Conservation (phyloP, 768 basidiomycete genomes). For the Holtermanniella nyarrowii region DNA sequence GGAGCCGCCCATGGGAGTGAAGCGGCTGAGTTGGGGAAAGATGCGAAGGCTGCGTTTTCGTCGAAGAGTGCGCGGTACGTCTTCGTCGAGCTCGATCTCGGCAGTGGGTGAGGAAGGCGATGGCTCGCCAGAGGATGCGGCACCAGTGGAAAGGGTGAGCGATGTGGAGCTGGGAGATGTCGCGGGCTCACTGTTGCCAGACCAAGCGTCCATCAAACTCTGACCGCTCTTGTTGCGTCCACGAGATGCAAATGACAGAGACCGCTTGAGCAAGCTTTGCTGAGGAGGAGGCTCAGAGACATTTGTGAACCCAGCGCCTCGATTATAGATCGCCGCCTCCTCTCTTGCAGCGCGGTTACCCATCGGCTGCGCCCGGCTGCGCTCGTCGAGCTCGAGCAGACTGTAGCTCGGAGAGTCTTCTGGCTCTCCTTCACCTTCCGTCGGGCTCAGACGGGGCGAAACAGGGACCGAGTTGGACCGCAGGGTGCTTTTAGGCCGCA, state of each 20-base stretch:
- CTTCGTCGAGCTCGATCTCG: background rate
- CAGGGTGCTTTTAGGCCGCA: background rate
- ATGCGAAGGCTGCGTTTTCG: conserved; percentile 21
- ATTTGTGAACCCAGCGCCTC: background rate
- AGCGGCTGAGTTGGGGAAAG: conserved; percentile 14
- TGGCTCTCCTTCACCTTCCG: background rate
- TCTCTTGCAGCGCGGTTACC: background rate
- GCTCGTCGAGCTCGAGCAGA: background rate
- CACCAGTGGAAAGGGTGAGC: background rate
- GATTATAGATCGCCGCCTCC: background rate
- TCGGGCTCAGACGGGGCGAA: conserved; percentile 5
- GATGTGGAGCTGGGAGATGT: background rate
- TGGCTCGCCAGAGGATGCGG: background rate
- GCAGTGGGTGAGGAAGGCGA: too few relatives aligned
- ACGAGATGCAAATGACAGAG: background rate
- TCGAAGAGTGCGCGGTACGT: conserved; percentile 7
- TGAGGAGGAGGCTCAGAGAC: background rate
- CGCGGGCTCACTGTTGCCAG: background rate
- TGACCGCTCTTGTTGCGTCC: background rate
- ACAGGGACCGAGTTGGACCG: conserved; percentile 16
- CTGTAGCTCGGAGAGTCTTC: background rate
- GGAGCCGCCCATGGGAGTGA: conserved; percentile 18
- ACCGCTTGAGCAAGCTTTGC: background rate
- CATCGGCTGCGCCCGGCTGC: background rate
- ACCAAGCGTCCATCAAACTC: background rate